Percentiles rank a stretch among this genome's conserved stretches.
Evolutionary conservation across 2,329 filamentous ascomycete genomes (phyloP).

Genomic region (Zarea fungicola): DNA sequence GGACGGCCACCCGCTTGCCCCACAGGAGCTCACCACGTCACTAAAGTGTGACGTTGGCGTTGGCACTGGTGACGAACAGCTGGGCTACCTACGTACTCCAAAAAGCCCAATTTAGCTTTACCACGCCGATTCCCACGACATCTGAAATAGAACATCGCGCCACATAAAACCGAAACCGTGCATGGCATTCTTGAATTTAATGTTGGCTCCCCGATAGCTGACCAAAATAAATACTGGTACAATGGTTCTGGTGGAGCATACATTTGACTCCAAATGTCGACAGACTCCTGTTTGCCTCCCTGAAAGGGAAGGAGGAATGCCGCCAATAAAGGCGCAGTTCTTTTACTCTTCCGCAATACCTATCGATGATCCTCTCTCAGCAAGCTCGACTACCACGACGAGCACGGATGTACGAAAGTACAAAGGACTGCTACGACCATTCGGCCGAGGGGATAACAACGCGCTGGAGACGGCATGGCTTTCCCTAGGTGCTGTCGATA

Average conservation of each 20-base stretch:
- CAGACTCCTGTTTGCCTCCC: slow-evolving; percentile 41
- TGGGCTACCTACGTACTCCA: too few species aligned
- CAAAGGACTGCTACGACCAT: slow-evolving; percentile 66
- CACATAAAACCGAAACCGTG: neutral
- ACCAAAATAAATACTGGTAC: neutral
- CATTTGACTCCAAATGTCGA: slow-evolving; percentile 55
- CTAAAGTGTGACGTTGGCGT: too few species aligned
- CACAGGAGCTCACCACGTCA: too few species aligned
- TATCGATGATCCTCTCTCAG: slow-evolving; percentile 83
- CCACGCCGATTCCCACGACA: neutral
- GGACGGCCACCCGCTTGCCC: too few species aligned
- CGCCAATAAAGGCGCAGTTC: slow-evolving; percentile 65
- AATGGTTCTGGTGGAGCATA: slow-evolving; percentile 38
- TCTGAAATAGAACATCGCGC: too few species aligned
- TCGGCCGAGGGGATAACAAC: slow-evolving; percentile 72
- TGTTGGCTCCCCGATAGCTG: slow-evolving; percentile 5
- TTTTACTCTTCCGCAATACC: slow-evolving; percentile 80
- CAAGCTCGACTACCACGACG: slow-evolving; percentile 47
- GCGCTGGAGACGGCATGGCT: slow-evolving; percentile 76
- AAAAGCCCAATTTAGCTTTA: neutral
- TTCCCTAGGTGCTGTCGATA: slow-evolving; percentile 46
- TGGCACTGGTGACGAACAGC: too few species aligned
- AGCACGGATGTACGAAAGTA: slow-evolving; percentile 46
- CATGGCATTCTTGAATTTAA: neutral
- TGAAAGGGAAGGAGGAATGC: slow-evolving; percentile 42